These are phyloP conservation scores for Apiotrichum brassicae DNA, from an alignment of 1,284 basidiomycete species.

Conservation along the genomic window DNA sequence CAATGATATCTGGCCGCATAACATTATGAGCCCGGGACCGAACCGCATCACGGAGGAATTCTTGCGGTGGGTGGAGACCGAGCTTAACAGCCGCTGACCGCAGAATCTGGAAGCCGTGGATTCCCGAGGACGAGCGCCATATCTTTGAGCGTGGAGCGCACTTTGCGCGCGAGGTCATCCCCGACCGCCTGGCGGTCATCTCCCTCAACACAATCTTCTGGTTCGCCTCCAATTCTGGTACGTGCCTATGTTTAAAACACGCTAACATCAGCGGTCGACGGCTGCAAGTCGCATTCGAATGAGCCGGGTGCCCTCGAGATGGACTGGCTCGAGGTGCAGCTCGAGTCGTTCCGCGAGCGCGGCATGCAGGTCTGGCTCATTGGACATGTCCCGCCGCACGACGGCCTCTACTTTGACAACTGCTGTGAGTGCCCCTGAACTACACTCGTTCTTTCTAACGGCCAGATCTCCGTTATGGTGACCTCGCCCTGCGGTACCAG, in stretches of 20 bases:
- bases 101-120: conserved; percentile 76
- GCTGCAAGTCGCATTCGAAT: conserved; percentile 55
- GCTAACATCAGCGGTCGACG: conserved; percentile 48
- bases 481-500: conserved; percentile 74
- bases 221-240: conserved; percentile 83
- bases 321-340: conserved; percentile 85
- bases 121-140: conserved; percentile 73
- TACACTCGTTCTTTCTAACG: too few species aligned
- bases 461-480: conserved; percentile 70
- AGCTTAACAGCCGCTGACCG: conserved; percentile 7
- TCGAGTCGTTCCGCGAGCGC: conserved; percentile 62
- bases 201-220: conserved; percentile 89
- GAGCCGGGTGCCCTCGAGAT: conserved; percentile 79
- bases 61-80: conserved; percentile 52
- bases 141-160: conserved; percentile 80
- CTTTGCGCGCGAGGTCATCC: conserved; percentile 74
- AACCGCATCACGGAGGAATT: conserved; percentile 72
- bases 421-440: conserved; percentile 50
- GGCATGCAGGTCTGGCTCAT: conserved; percentile 65
- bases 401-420: conserved; percentile 74
- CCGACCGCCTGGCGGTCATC: conserved; percentile 68
- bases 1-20: conserved; percentile 82
- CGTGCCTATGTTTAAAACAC: too few species aligned
- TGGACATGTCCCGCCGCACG: conserved; percentile 59
- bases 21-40: conserved; percentile 57